phyloP scores from a whole-genome alignment of 2,329 filamentous ascomycete species.

The Cercospora beticola region DNA sequence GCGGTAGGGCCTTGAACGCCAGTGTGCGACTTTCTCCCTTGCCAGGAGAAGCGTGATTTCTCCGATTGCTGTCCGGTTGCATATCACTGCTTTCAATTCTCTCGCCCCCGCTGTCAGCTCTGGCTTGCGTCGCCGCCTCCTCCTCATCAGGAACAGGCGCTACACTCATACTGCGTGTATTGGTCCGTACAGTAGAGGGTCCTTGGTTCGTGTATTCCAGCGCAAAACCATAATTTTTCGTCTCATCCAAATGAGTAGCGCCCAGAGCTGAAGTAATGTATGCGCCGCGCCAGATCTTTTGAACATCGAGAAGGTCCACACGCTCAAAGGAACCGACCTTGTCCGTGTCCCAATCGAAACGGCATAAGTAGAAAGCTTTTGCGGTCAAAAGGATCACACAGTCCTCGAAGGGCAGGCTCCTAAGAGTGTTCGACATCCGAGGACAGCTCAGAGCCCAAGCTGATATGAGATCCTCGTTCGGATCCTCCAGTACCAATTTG shows the following conservation, averaged over 20 bases:
- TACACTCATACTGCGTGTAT: conserved; percentile 73
- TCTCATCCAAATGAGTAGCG: conserved; percentile 70
- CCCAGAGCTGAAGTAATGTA: conserved; percentile 91
- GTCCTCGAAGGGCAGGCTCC: conserved; percentile 77
- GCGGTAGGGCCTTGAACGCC: conserved; percentile 58
- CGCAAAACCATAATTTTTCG: conserved; percentile 79
- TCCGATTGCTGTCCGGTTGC: conserved; percentile 12
- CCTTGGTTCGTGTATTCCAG: conserved; percentile 69
- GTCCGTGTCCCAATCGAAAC: conserved; percentile 92
- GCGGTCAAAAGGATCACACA: conserved; percentile 85
- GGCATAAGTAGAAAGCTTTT: conserved; percentile 79
- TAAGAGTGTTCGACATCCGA: conserved; percentile 63
- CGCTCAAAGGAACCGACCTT: conserved; percentile 92
- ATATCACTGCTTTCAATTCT: conserved; percentile 20
- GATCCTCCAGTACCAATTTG: conserved; percentile 76
- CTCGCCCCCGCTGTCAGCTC: neutral
- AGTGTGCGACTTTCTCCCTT: conserved; percentile 42
- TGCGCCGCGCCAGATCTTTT: conserved; percentile 72
- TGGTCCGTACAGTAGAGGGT: conserved; percentile 72
- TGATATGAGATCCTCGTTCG: conserved; percentile 78
- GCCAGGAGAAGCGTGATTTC: conserved; percentile 24
- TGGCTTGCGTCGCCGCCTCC: conserved; percentile 30
- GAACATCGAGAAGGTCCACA: conserved; percentile 72
- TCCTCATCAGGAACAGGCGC: conserved; percentile 34
- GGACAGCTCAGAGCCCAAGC: conserved; percentile 89